phyloP scores from a whole-genome alignment of 331 rosid species.

The Quercus phellos region DNA sequence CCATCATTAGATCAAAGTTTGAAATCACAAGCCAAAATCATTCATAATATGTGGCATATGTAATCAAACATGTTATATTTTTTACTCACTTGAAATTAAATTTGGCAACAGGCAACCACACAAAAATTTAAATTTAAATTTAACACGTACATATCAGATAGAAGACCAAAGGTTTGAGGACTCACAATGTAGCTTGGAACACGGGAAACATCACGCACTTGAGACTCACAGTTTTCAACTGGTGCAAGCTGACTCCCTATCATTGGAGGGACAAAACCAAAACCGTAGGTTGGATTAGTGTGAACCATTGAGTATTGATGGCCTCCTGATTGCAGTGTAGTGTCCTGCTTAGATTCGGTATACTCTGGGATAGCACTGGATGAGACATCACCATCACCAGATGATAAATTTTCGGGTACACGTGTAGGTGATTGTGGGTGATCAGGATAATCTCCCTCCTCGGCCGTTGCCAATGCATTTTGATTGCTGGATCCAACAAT shows the following conservation, averaged over 20 bases:
- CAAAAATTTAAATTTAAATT: not conserved
- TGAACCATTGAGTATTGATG: slow-evolving; percentile 59
- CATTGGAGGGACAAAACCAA: slow-evolving; percentile 73
- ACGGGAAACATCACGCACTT: slow-evolving; percentile 68
- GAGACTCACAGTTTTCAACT: slow-evolving; percentile 77
- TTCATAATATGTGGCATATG: not conserved
- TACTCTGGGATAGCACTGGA: slow-evolving; percentile 55
- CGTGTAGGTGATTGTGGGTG: slow-evolving; percentile 54
- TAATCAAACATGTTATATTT: not conserved
- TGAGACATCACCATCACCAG: slow-evolving; percentile 62
- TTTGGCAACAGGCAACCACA: too few species aligned
- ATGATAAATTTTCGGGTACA: slow-evolving; percentile 48
- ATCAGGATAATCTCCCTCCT: slow-evolving; percentile 65
- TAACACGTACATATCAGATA: not conserved
- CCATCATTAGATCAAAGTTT: not conserved
- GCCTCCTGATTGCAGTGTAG: slow-evolving; percentile 62
- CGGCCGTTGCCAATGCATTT: slow-evolving; percentile 43
- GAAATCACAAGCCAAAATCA: not conserved
- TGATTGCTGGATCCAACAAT: slow-evolving; percentile 43
- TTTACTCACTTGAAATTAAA: not conserved
- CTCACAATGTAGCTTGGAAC: slow-evolving; percentile 79
- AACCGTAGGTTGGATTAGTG: slow-evolving; percentile 60
- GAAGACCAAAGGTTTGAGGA: slow-evolving; percentile 6
- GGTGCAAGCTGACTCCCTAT: slow-evolving; percentile 68
- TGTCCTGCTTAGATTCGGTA: slow-evolving; percentile 65